Base-by-base conservation (phyloP, 2,329 filamentous ascomycete species). In the Cryphonectria carpinicola region DNA sequence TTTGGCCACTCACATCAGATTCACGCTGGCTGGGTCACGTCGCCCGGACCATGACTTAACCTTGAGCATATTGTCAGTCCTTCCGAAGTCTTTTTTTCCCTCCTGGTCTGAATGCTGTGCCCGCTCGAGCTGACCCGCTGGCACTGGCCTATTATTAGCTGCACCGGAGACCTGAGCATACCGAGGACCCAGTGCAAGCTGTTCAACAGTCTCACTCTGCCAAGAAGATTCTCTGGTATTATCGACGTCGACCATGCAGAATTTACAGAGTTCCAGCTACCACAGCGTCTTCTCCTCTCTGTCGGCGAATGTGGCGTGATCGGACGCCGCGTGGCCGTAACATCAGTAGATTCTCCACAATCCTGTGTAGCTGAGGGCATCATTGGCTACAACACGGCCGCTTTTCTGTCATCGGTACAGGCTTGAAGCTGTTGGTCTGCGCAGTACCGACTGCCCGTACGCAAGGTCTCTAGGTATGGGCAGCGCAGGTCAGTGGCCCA, bases 311-410 rank as follows among this genome's bases (percentile, higher is more conserved):
- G 65, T 39, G 72, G 72, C 2, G 67, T 73, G 25, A 73, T 73
- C 17, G 72, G 70, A n/a, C 66, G 70, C n/a, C 70, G 72, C 8
- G 54, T 73, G 64, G 52, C 70, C 32, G 65, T 72, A 22, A 65
- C 61, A n/a, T 66, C 60, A 22, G 8, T 35, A 17, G 58, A 32
- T 17, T 32, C 58, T 17, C 28, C 63, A 10, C 28, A 32, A 32
- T 46, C 22, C 10, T 49, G 56, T 43, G 11, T 68, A 39, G 72
- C 70, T 22, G 72, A 73, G 43, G 72, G 72, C 4, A 68, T 73
- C 13, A 70, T 73, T 28, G 70, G 72, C 19, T 73, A 72, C 70
- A 73, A 73, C 49, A 69, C 64, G 28, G 52, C 49, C 41, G 25
- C 69, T 5, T 14, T 64, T 19, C 1, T 28, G 61, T 46, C 37